Evolutionary conservation across 73 alveolate genomes (phyloP).

Genomic region (Stentor coeruleus): DNA sequence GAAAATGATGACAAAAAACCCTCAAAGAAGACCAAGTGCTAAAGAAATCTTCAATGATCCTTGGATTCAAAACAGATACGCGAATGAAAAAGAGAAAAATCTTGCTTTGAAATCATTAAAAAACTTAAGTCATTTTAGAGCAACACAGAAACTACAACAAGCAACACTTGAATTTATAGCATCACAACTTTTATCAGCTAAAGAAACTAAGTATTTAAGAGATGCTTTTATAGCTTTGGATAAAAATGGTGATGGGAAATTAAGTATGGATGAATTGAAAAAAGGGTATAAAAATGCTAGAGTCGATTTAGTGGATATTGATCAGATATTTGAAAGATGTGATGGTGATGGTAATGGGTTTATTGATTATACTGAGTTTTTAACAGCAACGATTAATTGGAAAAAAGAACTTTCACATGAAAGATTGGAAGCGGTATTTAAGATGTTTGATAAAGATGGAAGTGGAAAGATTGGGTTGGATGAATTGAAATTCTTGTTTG

Average conservation of each 20-base stretch:
- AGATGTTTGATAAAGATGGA: neutral
- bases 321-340: conserved; percentile 38
- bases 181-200: conserved; percentile 67
- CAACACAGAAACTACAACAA: conserved; percentile 69
- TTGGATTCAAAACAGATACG: conserved; percentile 29
- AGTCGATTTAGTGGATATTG: conserved; percentile 40
- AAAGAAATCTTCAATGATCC: conserved; percentile 42
- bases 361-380: conserved; percentile 50
- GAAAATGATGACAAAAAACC: conserved; percentile 31
- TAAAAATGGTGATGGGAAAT: conserved; percentile 50
- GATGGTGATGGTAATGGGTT: conserved; percentile 47
- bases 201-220: conserved; percentile 57
- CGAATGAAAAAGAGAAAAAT: neutral
- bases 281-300: neutral
- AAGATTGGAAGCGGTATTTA: neutral
- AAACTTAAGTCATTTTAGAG: conserved; percentile 74
- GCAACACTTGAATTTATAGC: conserved; percentile 84
- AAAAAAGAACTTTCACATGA: neutral
- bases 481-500: neutral
- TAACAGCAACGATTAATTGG: neutral
- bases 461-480: neutral
- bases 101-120: conserved; percentile 40
- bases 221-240: conserved; percentile 35
- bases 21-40: conserved; percentile 41
- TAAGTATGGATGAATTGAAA: conserved; percentile 47